Evolutionary conservation across 2,329 filamentous ascomycete genomes (phyloP).

Genomic region (Monilinia aucupariae): DNA sequence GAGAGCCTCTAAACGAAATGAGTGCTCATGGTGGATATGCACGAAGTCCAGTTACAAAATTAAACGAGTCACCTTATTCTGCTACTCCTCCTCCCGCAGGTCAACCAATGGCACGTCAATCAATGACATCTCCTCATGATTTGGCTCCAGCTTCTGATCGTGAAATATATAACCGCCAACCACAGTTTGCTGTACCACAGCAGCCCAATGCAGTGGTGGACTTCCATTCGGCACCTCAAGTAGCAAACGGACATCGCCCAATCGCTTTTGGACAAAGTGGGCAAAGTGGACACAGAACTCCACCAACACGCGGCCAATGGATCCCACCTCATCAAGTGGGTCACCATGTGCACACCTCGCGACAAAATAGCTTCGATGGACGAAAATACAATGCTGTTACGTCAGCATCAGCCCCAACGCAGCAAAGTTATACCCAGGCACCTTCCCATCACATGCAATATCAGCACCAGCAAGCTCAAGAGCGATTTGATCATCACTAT

Average conservation of each 20-base stretch:
- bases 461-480: slow-evolving; percentile 20
- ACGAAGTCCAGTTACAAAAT: slow-evolving; percentile 26
- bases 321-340: slow-evolving; percentile 24
- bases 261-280: slow-evolving; percentile 30
- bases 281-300: slow-evolving; percentile 26
- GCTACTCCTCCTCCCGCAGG: slow-evolving; percentile 28
- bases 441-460: slow-evolving; percentile 27
- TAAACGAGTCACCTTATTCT: slow-evolving; percentile 36
- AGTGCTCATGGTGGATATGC: slow-evolving; percentile 28
- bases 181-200: slow-evolving; percentile 30
- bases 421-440: slow-evolving; percentile 26
- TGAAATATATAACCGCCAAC: slow-evolving; percentile 33
- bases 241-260: slow-evolving; percentile 29
- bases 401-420: slow-evolving; percentile 25
- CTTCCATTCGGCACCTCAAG: slow-evolving; percentile 29
- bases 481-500: slow-evolving; percentile 15
- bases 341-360: slow-evolving; percentile 30
- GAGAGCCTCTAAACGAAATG: slow-evolving; percentile 31
- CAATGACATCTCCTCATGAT: slow-evolving; percentile 31
- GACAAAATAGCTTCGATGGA: slow-evolving; percentile 33
- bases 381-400: slow-evolving; percentile 24
- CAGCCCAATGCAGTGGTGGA: slow-evolving; percentile 28
- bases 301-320: slow-evolving; percentile 30
- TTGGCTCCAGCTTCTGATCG: slow-evolving; percentile 28
- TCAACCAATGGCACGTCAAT: slow-evolving; percentile 23